Base-by-base conservation (phyloP, 352 stramenopile genomes). In the Peronospora tabacina region DNA sequence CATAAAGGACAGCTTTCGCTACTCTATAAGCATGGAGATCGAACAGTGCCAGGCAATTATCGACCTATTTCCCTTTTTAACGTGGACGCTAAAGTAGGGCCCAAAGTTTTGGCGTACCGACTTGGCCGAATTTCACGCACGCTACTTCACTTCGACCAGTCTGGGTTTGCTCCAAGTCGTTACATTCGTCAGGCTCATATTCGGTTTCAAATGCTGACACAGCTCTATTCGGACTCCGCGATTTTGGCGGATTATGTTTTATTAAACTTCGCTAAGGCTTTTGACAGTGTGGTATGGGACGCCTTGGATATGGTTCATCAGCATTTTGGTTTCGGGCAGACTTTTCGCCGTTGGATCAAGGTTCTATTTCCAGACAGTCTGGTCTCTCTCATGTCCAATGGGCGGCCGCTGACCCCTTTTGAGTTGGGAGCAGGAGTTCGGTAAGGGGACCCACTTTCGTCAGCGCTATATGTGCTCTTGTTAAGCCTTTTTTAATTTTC, bases 401-500 rank as follows among this genome's bases (percentile, higher is more conserved):
- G 9, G 8, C 3, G 37, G 1, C 17, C 10, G 13, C 28, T 43
- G 8, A 3, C 17, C 17, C n/a, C n/a, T 17, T 43, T 43, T 43
- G 37, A 43, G 16, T 7, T 43, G 11, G 20, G 37, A n/a, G 37
- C 17, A 30, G 17, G 37, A 5, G 37, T 43, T n/a, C 37, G 37
- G 6, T 7, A 43, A 20, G n/a, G 34, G 3, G n/a, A n/a, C 8
- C n/a, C 34, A 1, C 16, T 39, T 7, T 39, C 34, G 13, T 17
- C 16, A 5, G 17, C 16, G 5, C 7, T 43, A 9, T 43, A 16
- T 29, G 37, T 26, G 28, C 28, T 43, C 17, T 43, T 43, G 30
- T 43, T 16, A 17, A 43, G 16, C 37, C 37, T 43, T 43, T 43
- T n/a, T n/a, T 43, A 15, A 43, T 29, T 43, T 29, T 15, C 37